Base-by-base conservation (phyloP, 345 rosid genomes). In the Ceriops zippeliana region DNA sequence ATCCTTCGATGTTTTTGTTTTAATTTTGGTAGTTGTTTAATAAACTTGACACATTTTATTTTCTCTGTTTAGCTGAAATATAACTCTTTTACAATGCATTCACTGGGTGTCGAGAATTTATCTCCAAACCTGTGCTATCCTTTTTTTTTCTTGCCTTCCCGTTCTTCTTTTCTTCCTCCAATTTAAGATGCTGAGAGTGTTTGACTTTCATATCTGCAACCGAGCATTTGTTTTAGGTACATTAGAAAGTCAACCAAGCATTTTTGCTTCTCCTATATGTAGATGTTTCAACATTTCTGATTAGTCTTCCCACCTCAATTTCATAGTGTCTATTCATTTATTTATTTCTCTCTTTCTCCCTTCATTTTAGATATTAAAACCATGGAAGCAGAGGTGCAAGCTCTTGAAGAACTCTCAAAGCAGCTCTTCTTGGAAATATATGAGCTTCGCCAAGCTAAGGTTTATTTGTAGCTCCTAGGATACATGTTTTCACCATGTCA, bases 371-470 rank as follows among this genome's bases (percentile, higher is more conserved):
- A 91, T 75, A 86, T 91, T 59, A 90, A 85, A 80, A 87, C 58
- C 75, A 77, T 91, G 93, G 98, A 91, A 66, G 96, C 90, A 7
- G 99, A 95, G 88, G 96, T 91, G 61, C 93, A 87, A 76, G 93
- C 89, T 59, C 81, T 91, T 62, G 99, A 91, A 72, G 99, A 91
- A 82, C 90, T 95, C 30, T 95, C 99, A 31, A 95, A 91, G 88
- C 99, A 95, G 79, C 85, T 95, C 31, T 95, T 95, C 83, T 74
- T 95, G 85, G 99, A 95, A 80, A 91, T 95, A 52, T 95, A 88
- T 78, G 99, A 95, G 84, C 97, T 95, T 81, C 96, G 90, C 72
- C 97, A 91, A 72, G 93, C 99, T 72, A 95, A 91, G 96, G 97
- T 91, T 70, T 60, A 13, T 30, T 54, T 57, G 58, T 59, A 54